A percentile compares a stretch with the other conserved stretches of the same genome.
These are phyloP conservation scores for Phaseolus coccineus DNA, from an alignment of 331 rosid species.

Conservation along the genomic window DNA sequence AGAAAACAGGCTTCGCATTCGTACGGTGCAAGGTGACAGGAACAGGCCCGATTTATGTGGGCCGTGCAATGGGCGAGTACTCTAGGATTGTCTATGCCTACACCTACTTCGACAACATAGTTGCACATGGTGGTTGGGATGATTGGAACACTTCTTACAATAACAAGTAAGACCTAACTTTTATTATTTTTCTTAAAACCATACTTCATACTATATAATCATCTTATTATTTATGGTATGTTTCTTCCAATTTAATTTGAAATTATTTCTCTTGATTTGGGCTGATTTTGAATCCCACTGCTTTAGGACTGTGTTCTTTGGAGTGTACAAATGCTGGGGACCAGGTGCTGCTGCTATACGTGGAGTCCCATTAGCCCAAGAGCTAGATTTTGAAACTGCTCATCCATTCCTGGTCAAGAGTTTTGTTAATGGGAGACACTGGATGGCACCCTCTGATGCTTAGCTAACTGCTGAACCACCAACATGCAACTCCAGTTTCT, in stretches of 20 bases:
- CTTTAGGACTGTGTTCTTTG: conserved; percentile 67
- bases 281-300: neutral
- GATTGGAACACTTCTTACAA: conserved; percentile 58
- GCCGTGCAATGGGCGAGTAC: conserved; percentile 77
- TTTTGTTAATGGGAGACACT: conserved; percentile 80
- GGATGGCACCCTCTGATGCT: conserved; percentile 78
- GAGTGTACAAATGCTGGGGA: conserved; percentile 79
- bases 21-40: conserved; percentile 70
- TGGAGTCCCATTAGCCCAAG: conserved; percentile 57
- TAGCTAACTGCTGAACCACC: conserved; percentile 15
- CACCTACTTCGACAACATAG: conserved; percentile 65
- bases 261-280: neutral
- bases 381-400: conserved; percentile 66
- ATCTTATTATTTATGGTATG: neutral
- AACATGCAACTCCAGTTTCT: neutral
- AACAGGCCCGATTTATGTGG: conserved; percentile 71
- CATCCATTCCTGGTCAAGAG: conserved; percentile 78
- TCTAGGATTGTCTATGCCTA: conserved; percentile 68
- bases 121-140: conserved; percentile 78
- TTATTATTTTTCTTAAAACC: neutral
- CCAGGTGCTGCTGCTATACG: conserved; percentile 64
- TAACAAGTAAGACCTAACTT: conserved; percentile 47
- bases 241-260: neutral
- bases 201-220: neutral
- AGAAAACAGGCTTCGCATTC: conserved; percentile 79